Conservation (phyloP, 129 eudicot genomes). For the Gnaphalium uliginosum region DNA sequence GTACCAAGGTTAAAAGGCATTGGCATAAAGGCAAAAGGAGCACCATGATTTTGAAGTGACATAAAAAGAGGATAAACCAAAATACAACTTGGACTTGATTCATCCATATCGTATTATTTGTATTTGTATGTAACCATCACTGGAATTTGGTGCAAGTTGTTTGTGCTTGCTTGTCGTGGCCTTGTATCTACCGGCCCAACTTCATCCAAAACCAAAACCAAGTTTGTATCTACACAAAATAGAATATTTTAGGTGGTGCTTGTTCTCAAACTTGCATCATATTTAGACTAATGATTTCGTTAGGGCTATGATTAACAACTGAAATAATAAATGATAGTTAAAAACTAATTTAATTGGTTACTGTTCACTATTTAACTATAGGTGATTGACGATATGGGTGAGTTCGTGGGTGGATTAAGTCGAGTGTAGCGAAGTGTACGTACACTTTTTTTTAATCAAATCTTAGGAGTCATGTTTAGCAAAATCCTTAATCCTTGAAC, state of each 20-base stretch:
- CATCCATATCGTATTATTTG: slow-evolving; percentile 42
- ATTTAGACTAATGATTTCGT: too few relatives aligned
- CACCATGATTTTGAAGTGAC: slow-evolving; percentile 53
- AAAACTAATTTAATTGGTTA: too few relatives aligned
- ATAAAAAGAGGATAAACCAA: slow-evolving; percentile 42
- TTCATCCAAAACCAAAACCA: slow-evolving; percentile 7
- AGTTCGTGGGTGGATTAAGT: too few relatives aligned
- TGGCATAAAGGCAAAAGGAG: slow-evolving; percentile 55
- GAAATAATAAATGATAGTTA: too few relatives aligned
- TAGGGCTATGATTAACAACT: too few relatives aligned
- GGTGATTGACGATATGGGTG: too few relatives aligned
- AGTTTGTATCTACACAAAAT: slow-evolving; percentile 6
- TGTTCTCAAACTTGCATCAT: neutral
- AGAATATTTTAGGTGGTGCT: neutral
- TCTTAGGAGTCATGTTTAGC: too few relatives aligned
- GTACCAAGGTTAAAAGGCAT: slow-evolving; percentile 56
- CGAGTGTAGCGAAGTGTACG: too few relatives aligned
- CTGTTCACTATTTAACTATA: too few relatives aligned
- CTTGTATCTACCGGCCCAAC: slow-evolving; percentile 33
- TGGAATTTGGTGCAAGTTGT: slow-evolving; percentile 45
- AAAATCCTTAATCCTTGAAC: too few relatives aligned
- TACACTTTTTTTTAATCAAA: too few relatives aligned
- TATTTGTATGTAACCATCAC: neutral
- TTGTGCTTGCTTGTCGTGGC: slow-evolving; percentile 38
- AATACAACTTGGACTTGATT: slow-evolving; percentile 41